These are phyloP conservation scores for Pichia rugopelliculosa DNA, from an alignment of 805 yeast genomes.

Conservation along the genomic window DNA sequence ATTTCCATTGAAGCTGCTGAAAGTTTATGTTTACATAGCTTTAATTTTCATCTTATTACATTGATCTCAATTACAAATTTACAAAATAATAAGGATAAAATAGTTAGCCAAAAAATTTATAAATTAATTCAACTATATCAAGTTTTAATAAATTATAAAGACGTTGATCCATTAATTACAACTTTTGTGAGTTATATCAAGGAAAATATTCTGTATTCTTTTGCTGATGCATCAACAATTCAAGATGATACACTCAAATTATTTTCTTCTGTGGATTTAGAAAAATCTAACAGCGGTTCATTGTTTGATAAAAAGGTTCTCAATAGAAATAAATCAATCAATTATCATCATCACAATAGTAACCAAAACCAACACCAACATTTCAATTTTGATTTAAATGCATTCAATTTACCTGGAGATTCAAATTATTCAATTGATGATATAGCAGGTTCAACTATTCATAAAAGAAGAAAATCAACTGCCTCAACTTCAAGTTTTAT, in stretches of 20 bases:
- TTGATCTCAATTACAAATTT: slow-evolving; percentile 22
- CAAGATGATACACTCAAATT: slow-evolving; percentile 20
- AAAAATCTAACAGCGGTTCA: slow-evolving; percentile 11
- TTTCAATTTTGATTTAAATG: slow-evolving; percentile 23
- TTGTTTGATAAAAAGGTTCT: slow-evolving; percentile 18
- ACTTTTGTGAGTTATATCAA: slow-evolving; percentile 17
- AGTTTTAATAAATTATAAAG: slow-evolving; percentile 15
- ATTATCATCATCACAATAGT: neutral
- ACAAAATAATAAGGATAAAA: slow-evolving; percentile 12
- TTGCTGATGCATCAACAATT: slow-evolving; percentile 9
- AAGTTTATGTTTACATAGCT: slow-evolving; percentile 24
- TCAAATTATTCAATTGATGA: slow-evolving; percentile 12
- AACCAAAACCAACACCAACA: neutral
- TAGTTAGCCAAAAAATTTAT: slow-evolving; percentile 11
- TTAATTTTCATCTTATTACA: slow-evolving; percentile 26
- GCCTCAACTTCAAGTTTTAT: slow-evolving; percentile 24
- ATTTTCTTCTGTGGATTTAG: slow-evolving; percentile 14
- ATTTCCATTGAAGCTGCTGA: slow-evolving; percentile 21
- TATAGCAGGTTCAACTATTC: slow-evolving; percentile 4
- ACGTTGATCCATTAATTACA: slow-evolving; percentile 19
- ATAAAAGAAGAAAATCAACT: slow-evolving; percentile 19
- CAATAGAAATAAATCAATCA: neutral
- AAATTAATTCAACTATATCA: slow-evolving; percentile 22
- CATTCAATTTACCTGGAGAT: slow-evolving; percentile 22
- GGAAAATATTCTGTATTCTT: slow-evolving; percentile 11